A percentile compares a stretch with the other conserved stretches of the same genome.
Conservation (phyloP, 305 asterid species). For the Coffea humblotiana region DNA sequence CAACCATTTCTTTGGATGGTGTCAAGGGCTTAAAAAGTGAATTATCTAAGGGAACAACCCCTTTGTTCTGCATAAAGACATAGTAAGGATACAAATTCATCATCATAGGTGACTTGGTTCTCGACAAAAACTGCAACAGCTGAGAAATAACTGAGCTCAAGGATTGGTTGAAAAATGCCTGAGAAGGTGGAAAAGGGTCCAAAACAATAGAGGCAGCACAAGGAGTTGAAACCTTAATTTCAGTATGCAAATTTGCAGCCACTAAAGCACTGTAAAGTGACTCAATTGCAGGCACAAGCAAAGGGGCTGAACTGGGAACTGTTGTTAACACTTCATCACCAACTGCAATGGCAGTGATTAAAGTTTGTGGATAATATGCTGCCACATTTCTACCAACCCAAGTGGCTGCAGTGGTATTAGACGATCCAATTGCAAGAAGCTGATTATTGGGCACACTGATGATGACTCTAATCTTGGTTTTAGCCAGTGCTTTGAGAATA, state of each 20-base stretch:
- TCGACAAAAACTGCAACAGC: slow-evolving; percentile 64
- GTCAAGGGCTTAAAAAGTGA: slow-evolving; percentile 91
- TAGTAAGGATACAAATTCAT: slow-evolving; percentile 98
- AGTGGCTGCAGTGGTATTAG: slow-evolving; percentile 90
- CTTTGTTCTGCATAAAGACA: slow-evolving; percentile 96
- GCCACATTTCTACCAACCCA: slow-evolving; percentile 94
- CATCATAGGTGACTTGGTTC: slow-evolving; percentile 92
- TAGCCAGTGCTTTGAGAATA: slow-evolving; percentile 77
- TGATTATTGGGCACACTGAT: slow-evolving; percentile 94
- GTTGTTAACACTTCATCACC: slow-evolving; percentile 94
- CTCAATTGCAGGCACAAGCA: slow-evolving; percentile 92
- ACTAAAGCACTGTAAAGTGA: slow-evolving; percentile 87
- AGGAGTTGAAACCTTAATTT: slow-evolving; percentile 87
- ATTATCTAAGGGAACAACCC: slow-evolving; percentile 86
- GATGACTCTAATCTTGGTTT: slow-evolving; percentile 78
- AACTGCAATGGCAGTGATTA: slow-evolving; percentile 77
- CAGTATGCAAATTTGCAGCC: slow-evolving; percentile 74
- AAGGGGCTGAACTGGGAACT: slow-evolving; percentile 67
- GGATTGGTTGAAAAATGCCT: slow-evolving; percentile 85
- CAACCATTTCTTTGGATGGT: slow-evolving; percentile 96
- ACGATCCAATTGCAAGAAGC: slow-evolving; percentile 89
- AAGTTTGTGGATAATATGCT: slow-evolving; percentile 78
- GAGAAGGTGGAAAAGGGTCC: slow-evolving; percentile 96
- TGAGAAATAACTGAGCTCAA: slow-evolving; percentile 57
- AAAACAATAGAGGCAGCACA: slow-evolving; percentile 69